These are phyloP conservation scores for Piper betle DNA, from an alignment of 164 flowering plant species.

Conservation along the genomic window DNA sequence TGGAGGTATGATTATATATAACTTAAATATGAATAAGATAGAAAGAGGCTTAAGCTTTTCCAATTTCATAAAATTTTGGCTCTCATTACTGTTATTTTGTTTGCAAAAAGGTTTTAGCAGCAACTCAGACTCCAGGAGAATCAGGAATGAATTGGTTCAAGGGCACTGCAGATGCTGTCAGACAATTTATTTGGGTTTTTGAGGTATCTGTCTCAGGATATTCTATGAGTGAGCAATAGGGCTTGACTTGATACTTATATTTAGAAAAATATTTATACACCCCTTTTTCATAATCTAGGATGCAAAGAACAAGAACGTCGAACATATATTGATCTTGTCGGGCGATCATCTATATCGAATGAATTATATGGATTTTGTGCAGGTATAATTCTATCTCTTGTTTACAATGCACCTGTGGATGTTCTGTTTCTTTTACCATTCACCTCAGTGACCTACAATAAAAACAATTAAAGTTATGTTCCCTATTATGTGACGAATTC, in stretches of 20 bases:
- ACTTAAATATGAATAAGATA: not conserved
- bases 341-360: slow-evolving; percentile 76
- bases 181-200: slow-evolving; percentile 9
- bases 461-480: no score
- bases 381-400: slow-evolving; percentile 26
- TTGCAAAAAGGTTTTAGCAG: slow-evolving; percentile 16
- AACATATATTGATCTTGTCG: slow-evolving; percentile 27
- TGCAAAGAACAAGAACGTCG: slow-evolving; percentile 77
- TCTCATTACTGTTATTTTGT: not conserved
- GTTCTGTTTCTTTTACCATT: no score
- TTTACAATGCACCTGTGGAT: no score
- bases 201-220: slow-evolving; percentile 2
- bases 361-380: slow-evolving; percentile 91
- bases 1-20: slow-evolving; percentile 7
- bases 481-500: no score
- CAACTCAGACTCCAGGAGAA: not conserved
- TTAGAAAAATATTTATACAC: not conserved
- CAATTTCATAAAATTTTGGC: not conserved
- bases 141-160: no score
- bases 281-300: slow-evolving; percentile 28
- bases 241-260: not conserved
- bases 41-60: not conserved
- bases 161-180: no score
- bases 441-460: no score
- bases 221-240: no score